Percentiles rank a stretch among this genome's conserved stretches.
phyloP scores from a whole-genome alignment of 495 filamentous ascomycete genomes.

The Talaromyces borbonicus region DNA sequence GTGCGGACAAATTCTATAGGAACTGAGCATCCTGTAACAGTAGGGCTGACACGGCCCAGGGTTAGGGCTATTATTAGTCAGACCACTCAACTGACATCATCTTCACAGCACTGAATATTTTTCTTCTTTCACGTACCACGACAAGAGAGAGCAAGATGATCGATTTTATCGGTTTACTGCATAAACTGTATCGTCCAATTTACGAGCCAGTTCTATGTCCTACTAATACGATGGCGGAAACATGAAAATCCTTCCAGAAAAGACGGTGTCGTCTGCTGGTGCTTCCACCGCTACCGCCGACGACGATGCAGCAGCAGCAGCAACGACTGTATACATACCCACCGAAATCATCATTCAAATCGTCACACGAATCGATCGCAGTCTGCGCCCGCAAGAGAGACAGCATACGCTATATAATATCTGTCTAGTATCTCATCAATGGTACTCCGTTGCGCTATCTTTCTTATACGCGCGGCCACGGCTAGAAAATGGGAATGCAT shows the following conservation, averaged over 20 bases:
- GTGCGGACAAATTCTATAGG: too few relatives aligned
- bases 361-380: conserved; percentile 14
- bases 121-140: background rate
- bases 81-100: conserved; percentile 2
- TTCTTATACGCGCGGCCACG: conserved; percentile 47
- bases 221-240: background rate
- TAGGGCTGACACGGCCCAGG: too few relatives aligned
- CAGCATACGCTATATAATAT: conserved; percentile 43
- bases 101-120: background rate
- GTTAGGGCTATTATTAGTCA: too few relatives aligned
- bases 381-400: conserved; percentile 7
- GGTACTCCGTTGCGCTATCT: conserved; percentile 49
- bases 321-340: conserved; percentile 18
- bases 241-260: background rate
- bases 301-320: background rate
- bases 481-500: conserved; percentile 41
- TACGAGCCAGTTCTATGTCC: too few relatives aligned
- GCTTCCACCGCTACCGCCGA: background rate
- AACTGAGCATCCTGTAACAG: too few relatives aligned
- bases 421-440: conserved; percentile 50
- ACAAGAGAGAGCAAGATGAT: background rate
- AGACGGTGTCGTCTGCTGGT: too few relatives aligned
- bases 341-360: conserved; percentile 46
- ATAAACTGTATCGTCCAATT: too few relatives aligned
- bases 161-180: too few relatives aligned